Conservation (phyloP, 306 rosid genomes). For the Castanospermum australe region DNA sequence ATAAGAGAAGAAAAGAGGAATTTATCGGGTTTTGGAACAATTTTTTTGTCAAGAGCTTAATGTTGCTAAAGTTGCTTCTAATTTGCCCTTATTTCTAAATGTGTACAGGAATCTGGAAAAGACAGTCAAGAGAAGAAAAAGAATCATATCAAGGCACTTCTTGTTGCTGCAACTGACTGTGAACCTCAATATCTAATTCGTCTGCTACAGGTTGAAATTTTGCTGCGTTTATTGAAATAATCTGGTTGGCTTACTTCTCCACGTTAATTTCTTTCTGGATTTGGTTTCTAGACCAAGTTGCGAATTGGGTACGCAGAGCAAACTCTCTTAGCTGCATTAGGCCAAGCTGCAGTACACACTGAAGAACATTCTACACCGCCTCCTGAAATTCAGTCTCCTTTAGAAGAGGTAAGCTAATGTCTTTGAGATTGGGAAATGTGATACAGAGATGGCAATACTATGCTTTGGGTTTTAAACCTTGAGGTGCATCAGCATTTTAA, state of each 20-base stretch:
- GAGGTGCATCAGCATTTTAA: background rate
- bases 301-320: constrained; percentile 89
- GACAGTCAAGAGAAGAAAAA: constrained; percentile 95
- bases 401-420: constrained; percentile 67
- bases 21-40: background rate
- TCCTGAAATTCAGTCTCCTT: constrained; percentile 63
- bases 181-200: constrained; percentile 89
- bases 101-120: constrained; percentile 84
- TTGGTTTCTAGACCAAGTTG: constrained; percentile 61
- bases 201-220: constrained; percentile 72
- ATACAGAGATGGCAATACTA: background rate
- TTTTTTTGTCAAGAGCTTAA: constrained; percentile 1
- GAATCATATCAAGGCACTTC: constrained; percentile 79
- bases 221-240: constrained; percentile 10
- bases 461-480: constrained; percentile 9
- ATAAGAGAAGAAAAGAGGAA: constrained; percentile 2
- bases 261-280: constrained; percentile 18
- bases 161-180: constrained; percentile 91
- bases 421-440: constrained; percentile 21
- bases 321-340: constrained; percentile 90
- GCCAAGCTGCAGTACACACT: constrained; percentile 80
- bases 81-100: constrained; percentile 21
- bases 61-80: constrained; percentile 10
- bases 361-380: constrained; percentile 78
- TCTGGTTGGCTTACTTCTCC: constrained; percentile 20